Evolutionary conservation across 2,329 filamentous ascomycete genomes (phyloP).

Genomic region (Ceratocystis variospora): DNA sequence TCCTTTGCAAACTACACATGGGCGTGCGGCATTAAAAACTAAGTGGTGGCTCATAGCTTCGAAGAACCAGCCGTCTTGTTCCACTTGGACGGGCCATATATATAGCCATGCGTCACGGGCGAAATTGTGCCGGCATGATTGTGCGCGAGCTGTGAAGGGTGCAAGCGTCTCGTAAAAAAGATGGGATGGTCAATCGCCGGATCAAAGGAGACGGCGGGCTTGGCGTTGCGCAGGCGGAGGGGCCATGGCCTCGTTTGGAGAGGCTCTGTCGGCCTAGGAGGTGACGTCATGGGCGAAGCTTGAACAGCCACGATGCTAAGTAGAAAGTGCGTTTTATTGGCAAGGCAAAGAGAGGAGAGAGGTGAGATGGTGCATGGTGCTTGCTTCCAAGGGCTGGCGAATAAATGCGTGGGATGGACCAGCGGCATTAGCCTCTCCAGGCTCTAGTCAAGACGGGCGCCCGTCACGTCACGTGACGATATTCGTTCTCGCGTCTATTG

Average conservation of each 20-base stretch:
- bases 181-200: constrained; percentile 15
- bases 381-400: background rate
- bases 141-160: background rate
- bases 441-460: background rate
- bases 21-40: background rate
- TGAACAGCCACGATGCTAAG: background rate
- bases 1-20: no score
- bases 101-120: constrained; percentile 15
- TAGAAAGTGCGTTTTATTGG: background rate
- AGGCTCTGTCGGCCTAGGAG: background rate
- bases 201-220: constrained; percentile 5
- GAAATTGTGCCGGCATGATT: background rate
- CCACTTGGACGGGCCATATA: constrained; percentile 2
- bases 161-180: constrained; percentile 12
- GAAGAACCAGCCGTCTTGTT: background rate
- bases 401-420: background rate
- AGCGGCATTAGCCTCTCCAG: background rate
- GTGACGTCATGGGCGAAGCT: background rate
- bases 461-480: background rate
- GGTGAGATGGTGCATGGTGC: background rate
- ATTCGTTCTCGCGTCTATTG: background rate
- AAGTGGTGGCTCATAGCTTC: constrained; percentile 4
- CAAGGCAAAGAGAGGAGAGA: background rate
- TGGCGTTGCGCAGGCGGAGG: background rate
- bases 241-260: background rate